Percentiles rank a stretch among this genome's conserved stretches.
Evolutionary conservation across 768 basidiomycete species (phyloP).

Genomic region (Termitomyces sp.): DNA sequence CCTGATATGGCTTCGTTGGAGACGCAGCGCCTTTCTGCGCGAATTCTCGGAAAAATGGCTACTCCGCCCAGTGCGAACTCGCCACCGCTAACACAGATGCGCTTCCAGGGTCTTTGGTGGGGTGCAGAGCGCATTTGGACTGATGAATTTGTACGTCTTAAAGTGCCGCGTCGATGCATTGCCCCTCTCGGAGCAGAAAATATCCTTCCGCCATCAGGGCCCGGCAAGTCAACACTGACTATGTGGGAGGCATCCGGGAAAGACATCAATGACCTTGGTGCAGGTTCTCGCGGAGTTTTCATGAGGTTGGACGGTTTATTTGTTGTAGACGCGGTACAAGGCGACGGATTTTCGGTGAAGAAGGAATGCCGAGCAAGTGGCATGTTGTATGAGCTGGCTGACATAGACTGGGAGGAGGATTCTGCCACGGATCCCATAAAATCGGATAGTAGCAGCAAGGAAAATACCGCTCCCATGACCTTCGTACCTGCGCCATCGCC

Average conservation of each 20-base stretch:
- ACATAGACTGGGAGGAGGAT: conserved; percentile 63
- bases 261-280: conserved; percentile 42
- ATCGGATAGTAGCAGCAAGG: background rate
- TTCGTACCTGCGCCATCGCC: conserved; percentile 29
- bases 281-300: conserved; percentile 64
- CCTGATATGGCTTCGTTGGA: conserved; percentile 24
- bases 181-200: conserved; percentile 63
- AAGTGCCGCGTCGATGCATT: conserved; percentile 62
- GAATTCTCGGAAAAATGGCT: conserved; percentile 24
- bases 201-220: conserved; percentile 63
- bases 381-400: conserved; percentile 76
- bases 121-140: conserved; percentile 87
- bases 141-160: conserved; percentile 81
- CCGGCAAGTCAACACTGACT: conserved; percentile 36
- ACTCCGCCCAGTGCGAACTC: conserved; percentile 16
- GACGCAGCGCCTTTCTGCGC: conserved; percentile 21
- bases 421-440: background rate
- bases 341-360: conserved; percentile 37
- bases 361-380: conserved; percentile 72
- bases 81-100: conserved; percentile 39
- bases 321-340: conserved; percentile 50
- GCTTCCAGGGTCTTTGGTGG: conserved; percentile 87
- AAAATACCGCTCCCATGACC: conserved; percentile 1
- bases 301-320: conserved; percentile 68
- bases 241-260: conserved; percentile 21